A percentile compares a stretch with the other conserved stretches of the same genome.
Conservation (phyloP, 148 eudicot species). For the Spergularia bocconei region DNA sequence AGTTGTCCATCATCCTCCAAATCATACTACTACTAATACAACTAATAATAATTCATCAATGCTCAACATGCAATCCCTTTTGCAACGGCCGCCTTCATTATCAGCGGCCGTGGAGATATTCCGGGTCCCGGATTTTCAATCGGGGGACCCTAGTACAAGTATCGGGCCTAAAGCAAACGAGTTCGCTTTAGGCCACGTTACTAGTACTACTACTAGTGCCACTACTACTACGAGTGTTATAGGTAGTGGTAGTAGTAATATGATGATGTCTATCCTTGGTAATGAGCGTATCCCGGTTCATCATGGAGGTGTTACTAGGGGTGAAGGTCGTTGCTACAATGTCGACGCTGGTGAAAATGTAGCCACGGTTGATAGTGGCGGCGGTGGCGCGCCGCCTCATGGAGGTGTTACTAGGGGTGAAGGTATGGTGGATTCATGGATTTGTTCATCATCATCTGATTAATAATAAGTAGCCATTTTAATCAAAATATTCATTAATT, state of each 20-base stretch:
- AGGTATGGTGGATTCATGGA: constrained; percentile 73
- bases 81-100: too few species aligned
- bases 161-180: constrained; percentile 2
- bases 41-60: constrained; percentile 2
- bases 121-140: too few species aligned
- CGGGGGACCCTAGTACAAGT: background rate
- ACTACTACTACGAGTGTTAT: background rate
- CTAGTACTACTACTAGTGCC: background rate
- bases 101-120: too few species aligned
- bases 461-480: constrained; percentile 14
- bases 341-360: background rate
- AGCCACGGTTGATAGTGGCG: constrained; percentile 13
- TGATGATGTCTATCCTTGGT: background rate
- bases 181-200: background rate
- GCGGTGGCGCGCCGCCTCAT: constrained; percentile 23
- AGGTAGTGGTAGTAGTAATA: background rate
- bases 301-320: constrained; percentile 17
- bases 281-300: background rate
- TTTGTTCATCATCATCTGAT: constrained; percentile 63
- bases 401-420: constrained; percentile 33
- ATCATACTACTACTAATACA: background rate
- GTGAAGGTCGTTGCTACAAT: constrained; percentile 3
- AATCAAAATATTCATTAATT: background rate
- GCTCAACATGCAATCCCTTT: background rate
- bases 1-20: constrained; percentile 25